These are phyloP conservation scores for Entophlyctis helioformis DNA, from an alignment of 192 early-diverging fungal species.

Conservation along the genomic window DNA sequence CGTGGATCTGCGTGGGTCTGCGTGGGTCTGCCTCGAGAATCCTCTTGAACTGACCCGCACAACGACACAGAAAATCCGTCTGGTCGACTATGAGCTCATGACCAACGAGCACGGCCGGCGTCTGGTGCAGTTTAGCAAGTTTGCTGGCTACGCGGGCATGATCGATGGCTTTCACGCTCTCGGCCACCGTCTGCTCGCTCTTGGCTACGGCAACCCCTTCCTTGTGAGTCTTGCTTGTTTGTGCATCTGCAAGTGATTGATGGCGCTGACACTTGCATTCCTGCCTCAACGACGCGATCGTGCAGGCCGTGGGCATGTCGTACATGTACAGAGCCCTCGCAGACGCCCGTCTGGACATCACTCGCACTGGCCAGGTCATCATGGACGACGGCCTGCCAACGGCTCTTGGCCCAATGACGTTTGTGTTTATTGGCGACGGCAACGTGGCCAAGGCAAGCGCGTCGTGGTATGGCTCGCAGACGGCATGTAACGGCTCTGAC, in stretches of 20 bases:
- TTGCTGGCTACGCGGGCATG: slow-evolving; percentile 88
- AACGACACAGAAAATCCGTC: slow-evolving; percentile 59
- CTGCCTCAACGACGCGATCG: neutral
- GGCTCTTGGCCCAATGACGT: slow-evolving; percentile 78
- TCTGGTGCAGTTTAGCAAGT: slow-evolving; percentile 82
- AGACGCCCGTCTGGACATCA: slow-evolving; percentile 42
- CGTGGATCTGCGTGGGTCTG: too few relatives aligned
- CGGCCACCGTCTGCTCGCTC: slow-evolving; percentile 77
- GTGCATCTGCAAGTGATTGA: slow-evolving; percentile 1
- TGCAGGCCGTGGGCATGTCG: slow-evolving; percentile 21
- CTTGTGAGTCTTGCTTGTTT: slow-evolving; percentile 38
- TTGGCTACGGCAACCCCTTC: slow-evolving; percentile 92
- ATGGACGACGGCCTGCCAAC: slow-evolving; percentile 76
- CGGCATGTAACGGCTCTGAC: too few relatives aligned
- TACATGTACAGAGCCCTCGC: slow-evolving; percentile 35
- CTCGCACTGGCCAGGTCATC: slow-evolving; percentile 67
- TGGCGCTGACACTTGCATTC: too few relatives aligned
- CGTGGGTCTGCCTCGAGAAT: too few relatives aligned
- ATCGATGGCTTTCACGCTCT: slow-evolving; percentile 86
- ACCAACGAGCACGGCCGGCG: slow-evolving; percentile 59
- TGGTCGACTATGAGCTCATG: slow-evolving; percentile 96
- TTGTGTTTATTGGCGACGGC: slow-evolving; percentile 83
- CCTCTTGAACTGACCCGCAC: too few relatives aligned
- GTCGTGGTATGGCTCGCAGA: too few relatives aligned
- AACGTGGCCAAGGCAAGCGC: slow-evolving; percentile 60